These are phyloP conservation scores for Amanita inopinata DNA, from an alignment of 768 basidiomycete species.

Conservation along the genomic window DNA sequence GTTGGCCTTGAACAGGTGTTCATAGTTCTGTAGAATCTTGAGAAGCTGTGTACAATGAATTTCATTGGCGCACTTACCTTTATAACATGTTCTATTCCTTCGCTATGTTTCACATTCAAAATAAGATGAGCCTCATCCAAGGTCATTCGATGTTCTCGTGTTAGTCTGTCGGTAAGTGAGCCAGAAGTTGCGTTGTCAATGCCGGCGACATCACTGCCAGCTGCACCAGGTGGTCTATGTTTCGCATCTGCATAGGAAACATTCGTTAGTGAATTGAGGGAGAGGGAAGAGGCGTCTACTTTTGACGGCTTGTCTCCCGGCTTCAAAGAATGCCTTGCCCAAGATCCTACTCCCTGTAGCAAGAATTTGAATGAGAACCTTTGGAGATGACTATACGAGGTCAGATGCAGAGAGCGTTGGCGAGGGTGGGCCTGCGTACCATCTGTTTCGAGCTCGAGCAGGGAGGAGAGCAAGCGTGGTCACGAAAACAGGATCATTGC, in stretches of 20 bases:
- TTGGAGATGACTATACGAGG: conserved; percentile 63
- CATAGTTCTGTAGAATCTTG: conserved; percentile 59
- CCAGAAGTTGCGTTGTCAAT: conserved; percentile 64
- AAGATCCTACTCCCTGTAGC: conserved; percentile 72
- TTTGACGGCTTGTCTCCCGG: conserved; percentile 84
- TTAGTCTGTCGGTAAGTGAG: conserved; percentile 74
- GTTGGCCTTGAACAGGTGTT: conserved; percentile 89
- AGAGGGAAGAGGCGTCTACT: conserved; percentile 56
- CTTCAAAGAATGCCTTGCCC: conserved; percentile 86
- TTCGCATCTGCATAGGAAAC: conserved; percentile 58
- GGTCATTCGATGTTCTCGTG: conserved; percentile 84
- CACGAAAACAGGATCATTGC: too few relatives aligned
- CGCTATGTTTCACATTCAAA: conserved; percentile 75
- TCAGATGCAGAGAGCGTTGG: neutral
- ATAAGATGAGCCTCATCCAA: conserved; percentile 92
- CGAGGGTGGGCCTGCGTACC: conserved; percentile 6
- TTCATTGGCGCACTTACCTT: conserved; percentile 40
- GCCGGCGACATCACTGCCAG: conserved; percentile 64
- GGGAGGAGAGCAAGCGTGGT: neutral
- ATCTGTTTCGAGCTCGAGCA: conserved; percentile 5
- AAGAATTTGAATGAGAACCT: conserved; percentile 68
- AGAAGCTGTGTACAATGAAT: conserved; percentile 2
- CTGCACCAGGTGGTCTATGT: conserved; percentile 58
- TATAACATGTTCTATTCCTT: conserved; percentile 55
- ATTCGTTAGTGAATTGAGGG: neutral